These are phyloP conservation scores for Mallotus japonicus DNA, from an alignment of 441 rosid genomes.

Conservation along the genomic window DNA sequence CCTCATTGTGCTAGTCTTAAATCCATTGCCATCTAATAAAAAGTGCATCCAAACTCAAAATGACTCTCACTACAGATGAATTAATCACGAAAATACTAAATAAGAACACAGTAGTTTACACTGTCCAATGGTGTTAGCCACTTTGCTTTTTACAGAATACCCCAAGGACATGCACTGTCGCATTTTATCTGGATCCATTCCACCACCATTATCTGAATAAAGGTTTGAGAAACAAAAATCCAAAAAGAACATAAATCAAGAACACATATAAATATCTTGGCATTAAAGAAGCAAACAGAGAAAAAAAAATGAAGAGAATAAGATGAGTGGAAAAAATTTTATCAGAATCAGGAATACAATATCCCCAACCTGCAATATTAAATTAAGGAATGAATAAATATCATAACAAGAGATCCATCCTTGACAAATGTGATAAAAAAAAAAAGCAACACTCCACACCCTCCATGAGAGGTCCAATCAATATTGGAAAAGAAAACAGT, in stretches of 20 bases:
- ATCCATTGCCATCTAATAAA: conserved; percentile 90
- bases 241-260: neutral
- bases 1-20: conserved; percentile 98
- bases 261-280: neutral
- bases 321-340: neutral
- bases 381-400: neutral
- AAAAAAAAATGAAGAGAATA: neutral
- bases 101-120: conserved; percentile 40
- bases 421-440: too few relatives aligned
- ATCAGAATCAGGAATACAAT: neutral
- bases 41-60: conserved; percentile 16
- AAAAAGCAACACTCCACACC: neutral
- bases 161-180: conserved; percentile 91
- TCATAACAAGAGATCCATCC: neutral
- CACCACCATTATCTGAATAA: conserved; percentile 84
- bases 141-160: conserved; percentile 88
- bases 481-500: too few relatives aligned
- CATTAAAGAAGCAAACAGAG: neutral
- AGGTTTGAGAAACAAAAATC: neutral
- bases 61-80: neutral
- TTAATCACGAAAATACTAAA: neutral
- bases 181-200: conserved; percentile 89
- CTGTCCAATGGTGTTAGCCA: conserved; percentile 84
- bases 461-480: too few relatives aligned
- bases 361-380: neutral